Base-by-base conservation (phyloP, 2,329 filamentous ascomycete genomes). In the Colletotrichum costaricense region DNA sequence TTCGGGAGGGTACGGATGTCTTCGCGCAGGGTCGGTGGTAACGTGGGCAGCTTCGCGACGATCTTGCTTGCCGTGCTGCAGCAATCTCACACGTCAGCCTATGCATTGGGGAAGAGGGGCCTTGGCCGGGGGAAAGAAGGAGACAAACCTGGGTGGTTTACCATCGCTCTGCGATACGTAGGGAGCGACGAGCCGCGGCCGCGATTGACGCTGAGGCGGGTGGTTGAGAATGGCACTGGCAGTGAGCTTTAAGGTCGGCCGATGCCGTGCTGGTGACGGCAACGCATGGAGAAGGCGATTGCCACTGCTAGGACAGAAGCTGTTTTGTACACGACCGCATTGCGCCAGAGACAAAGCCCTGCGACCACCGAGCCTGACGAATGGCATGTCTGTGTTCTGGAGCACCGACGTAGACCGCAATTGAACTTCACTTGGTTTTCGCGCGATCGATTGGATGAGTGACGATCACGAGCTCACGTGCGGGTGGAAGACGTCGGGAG, bases 1-100 rank as follows among this genome's bases (percentile, higher is more conserved):
- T 99, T 99, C 54, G 97, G 97, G n/a, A 99, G 80, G 46, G 95
- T 99, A 86, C 97, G 98, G 80, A 99, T 98, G 80, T 99, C 95
- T 84, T 99, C 97, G 81, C 93, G 94, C 9, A 73, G 22, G 54
- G 52, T 69, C 22, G 69, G 69, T 12, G 66, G 59, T 7, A 73
- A 35, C 28, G 59, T 33, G 11, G 70, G 59, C 19, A 72, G 62
- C 35, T 69, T 73, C 42, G 66, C 60, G 19, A 46, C 55, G 58
- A 69, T 38, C 58, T 65, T 73, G 59, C 54, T 49, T 3, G 70
- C 33, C 24, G 59, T 64, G 42, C 60, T 63, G 60, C 2, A 55
- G n/a, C 33, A 49, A 42, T 28, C 38, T 16, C 24, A 22, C 9
- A 38, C 16, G 19, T 49, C 8, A 49, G 42, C 19, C 19, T 8